Base-by-base conservation (phyloP, 352 stramenopile species). In the Phytophthora sp. region DNA sequence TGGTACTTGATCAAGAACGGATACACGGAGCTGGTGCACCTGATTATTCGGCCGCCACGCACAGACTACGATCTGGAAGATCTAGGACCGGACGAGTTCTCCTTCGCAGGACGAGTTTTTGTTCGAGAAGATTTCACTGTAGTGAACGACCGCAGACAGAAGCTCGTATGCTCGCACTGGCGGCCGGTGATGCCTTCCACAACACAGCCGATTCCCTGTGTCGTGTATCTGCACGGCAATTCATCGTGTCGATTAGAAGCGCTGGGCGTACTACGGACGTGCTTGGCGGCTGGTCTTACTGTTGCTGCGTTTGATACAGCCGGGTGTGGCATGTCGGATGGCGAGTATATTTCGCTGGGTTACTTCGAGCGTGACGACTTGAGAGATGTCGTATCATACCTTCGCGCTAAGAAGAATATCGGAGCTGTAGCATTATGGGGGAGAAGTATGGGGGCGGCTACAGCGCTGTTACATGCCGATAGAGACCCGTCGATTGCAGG, bases 181-280 rank as follows among this genome's bases (percentile, higher is more conserved):
- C 79, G 90, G 59, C 94, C 92, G 0, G 65, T 68, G 20, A 66
- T 66, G n/a, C 41, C 74, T 50, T 50, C 67, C 8, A 57, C 74
- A 3, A 63, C 52, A 3, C 68, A 91, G 13, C 31, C 44, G 27
- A 70, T 95, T 42, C 89, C 92, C 13, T 98, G 96, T 67, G 82
- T 99, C 4, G 98, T 99, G 57, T 99, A 99, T 59, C 83, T 99
- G 57, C 98, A 99, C 66, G 98, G 98, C 52, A 99, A 99, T 73
- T 98, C 93, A 9, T 98, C 90, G 12, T 97, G 93, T 62, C 82
- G 97, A 1, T 80, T 98, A 0, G 97, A 99, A 71, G 93, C 97
- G n/a, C 62, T 99, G 11, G 94, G 95, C 4, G 96, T 89, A 50
- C 92, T 89, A 39, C 72, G 75, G 36, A 97, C 72, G 46, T 81